Evolutionary conservation across 164 flowering plant genomes (phyloP).

Genomic region (Piper betle): DNA sequence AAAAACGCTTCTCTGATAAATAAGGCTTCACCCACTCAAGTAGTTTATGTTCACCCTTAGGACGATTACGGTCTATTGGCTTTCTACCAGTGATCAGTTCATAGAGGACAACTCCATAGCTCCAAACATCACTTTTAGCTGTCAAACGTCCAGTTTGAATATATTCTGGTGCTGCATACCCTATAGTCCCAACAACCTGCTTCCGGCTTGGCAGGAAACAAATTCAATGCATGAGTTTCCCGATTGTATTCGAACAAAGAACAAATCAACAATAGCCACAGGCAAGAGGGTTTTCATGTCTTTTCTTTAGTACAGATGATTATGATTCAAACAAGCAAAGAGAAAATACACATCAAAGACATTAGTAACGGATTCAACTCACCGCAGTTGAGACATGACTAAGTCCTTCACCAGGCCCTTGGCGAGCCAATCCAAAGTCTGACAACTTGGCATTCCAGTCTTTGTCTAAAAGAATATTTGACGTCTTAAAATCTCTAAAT

Average conservation of each 20-base stretch:
- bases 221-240: neutral
- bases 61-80: constrained; percentile 63
- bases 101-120: constrained; percentile 83
- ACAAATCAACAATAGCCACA: neutral
- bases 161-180: constrained; percentile 96
- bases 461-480: constrained; percentile 86
- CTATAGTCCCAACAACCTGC: constrained; percentile 92
- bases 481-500: constrained; percentile 86
- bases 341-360: neutral
- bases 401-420: constrained; percentile 78
- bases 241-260: neutral
- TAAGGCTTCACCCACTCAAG: constrained; percentile 78
- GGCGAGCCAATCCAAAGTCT: constrained; percentile 90
- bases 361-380: constrained; percentile 15
- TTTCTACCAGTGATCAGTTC: constrained; percentile 86
- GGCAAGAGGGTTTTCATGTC: neutral
- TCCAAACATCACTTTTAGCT: constrained; percentile 76
- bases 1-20: constrained; percentile 54
- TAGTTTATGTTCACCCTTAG: constrained; percentile 68
- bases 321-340: neutral
- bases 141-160: constrained; percentile 79
- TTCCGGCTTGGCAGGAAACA: neutral
- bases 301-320: neutral
- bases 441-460: constrained; percentile 94
- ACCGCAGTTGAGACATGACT: constrained; percentile 95